Evolutionary conservation across 371 early-diverging fungal species (phyloP).

Genomic region (Mucor saturninus): DNA sequence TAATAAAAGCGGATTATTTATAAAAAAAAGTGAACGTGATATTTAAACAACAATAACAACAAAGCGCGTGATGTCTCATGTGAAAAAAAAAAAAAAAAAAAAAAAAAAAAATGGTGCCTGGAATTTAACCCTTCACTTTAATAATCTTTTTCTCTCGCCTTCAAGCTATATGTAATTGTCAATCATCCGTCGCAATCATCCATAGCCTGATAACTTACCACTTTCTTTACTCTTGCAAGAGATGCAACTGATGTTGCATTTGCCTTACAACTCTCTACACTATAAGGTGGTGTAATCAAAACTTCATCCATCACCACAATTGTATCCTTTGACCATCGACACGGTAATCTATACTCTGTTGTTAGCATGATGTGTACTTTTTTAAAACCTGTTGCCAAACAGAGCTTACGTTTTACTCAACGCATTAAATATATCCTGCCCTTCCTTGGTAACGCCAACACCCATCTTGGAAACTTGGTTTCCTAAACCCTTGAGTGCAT

Average conservation of each 20-base stretch:
- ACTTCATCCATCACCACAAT: conserved; percentile 87
- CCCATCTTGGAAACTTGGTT: conserved; percentile 74
- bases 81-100: conserved; percentile 8
- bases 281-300: conserved; percentile 77
- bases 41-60: conserved; percentile 1
- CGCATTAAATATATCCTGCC: conserved; percentile 83
- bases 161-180: conserved; percentile 48
- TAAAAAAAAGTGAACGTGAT: conserved; percentile 3
- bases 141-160: conserved; percentile 57
- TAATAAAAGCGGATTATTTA: neutral
- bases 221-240: conserved; percentile 78
- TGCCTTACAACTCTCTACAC: conserved; percentile 72
- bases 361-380: neutral
- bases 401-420: conserved; percentile 76
- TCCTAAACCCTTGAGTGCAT: conserved; percentile 59
- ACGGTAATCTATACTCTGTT: conserved; percentile 67
- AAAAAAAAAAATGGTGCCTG: conserved; percentile 4
- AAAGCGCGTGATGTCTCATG: conserved; percentile 4
- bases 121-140: conserved; percentile 6
- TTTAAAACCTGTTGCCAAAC: neutral
- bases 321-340: conserved; percentile 76
- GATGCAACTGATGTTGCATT: conserved; percentile 56
- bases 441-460: conserved; percentile 79
- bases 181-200: no score
- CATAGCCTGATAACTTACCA: conserved; percentile 48